Evolutionary conservation across 805 yeast genomes (phyloP).

Genomic region (Pichia rugopelliculosa): DNA sequence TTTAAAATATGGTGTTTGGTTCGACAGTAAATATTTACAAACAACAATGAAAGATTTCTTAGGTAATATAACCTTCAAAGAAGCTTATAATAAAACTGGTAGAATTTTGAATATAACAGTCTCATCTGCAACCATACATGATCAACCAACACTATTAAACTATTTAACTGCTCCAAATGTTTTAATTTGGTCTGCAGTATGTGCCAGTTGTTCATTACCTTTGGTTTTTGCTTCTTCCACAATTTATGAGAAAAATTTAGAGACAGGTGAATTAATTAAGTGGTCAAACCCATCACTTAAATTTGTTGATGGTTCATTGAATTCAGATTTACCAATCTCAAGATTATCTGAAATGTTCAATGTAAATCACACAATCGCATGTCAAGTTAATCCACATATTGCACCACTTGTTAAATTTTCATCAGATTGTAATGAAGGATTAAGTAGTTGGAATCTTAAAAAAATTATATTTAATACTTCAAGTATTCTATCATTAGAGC

Average conservation of each 20-base stretch:
- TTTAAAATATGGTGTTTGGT: constrained; percentile 83
- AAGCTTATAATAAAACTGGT: constrained; percentile 91
- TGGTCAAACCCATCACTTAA: constrained; percentile 76
- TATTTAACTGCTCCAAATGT: constrained; percentile 78
- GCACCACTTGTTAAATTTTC: constrained; percentile 75
- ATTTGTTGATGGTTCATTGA: constrained; percentile 94
- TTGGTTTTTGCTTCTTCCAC: constrained; percentile 83
- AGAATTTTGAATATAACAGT: constrained; percentile 90
- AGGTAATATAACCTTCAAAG: constrained; percentile 89
- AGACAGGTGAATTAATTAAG: constrained; percentile 63
- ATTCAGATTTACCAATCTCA: constrained; percentile 86
- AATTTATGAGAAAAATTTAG: constrained; percentile 72
- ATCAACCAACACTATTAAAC: constrained; percentile 79
- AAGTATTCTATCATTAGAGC: constrained; percentile 55
- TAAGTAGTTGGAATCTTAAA: constrained; percentile 39
- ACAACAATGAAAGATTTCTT: constrained; percentile 69
- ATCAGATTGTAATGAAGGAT: constrained; percentile 36
- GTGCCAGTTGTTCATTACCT: constrained; percentile 93
- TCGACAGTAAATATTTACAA: constrained; percentile 65
- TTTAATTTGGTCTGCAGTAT: constrained; percentile 79
- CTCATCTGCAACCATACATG: constrained; percentile 84
- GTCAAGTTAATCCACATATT: constrained; percentile 96
- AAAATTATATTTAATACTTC: constrained; percentile 46
- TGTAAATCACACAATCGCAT: constrained; percentile 94
- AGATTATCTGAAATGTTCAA: constrained; percentile 94